Percentiles rank a stretch among this genome's conserved stretches.
phyloP scores from a whole-genome alignment of 495 filamentous ascomycete species.

The Aspergillus bertholletiae region DNA sequence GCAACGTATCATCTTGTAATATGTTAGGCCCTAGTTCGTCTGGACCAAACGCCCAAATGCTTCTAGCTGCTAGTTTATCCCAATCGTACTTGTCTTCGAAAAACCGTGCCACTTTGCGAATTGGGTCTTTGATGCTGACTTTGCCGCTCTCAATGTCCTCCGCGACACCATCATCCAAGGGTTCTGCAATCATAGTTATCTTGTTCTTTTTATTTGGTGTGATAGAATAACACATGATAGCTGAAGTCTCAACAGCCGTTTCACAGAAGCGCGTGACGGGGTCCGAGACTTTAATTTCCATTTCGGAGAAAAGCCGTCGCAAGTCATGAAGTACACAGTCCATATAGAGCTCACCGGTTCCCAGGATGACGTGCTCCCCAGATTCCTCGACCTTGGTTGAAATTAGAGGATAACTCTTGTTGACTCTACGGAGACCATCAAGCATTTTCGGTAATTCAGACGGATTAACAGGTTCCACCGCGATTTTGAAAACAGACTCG shows the following conservation, averaged over 20 bases:
- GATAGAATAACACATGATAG: conserved; percentile 95
- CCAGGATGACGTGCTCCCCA: conserved; percentile 93
- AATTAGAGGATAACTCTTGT: conserved; percentile 94
- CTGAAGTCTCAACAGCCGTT: conserved; percentile 95
- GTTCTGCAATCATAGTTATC: conserved; percentile 97
- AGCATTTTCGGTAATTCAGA: conserved; percentile 99
- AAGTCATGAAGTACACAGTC: conserved; percentile 97
- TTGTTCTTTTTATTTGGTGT: conserved; percentile 99
- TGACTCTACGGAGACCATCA: conserved; percentile 91
- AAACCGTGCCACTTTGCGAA: conserved; percentile 89
- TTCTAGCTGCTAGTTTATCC: conserved; percentile 89
- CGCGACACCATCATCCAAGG: conserved; percentile 89
- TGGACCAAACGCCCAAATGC: conserved; percentile 98
- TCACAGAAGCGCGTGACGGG: conserved; percentile 97
- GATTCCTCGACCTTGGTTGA: conserved; percentile 98
- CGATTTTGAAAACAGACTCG: conserved; percentile 96
- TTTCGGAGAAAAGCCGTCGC: conserved; percentile 90
- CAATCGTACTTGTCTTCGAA: conserved; percentile 98
- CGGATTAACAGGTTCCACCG: conserved; percentile 96
- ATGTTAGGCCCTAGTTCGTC: conserved; percentile 96
- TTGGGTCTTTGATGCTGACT: conserved; percentile 89
- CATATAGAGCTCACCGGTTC: conserved; percentile 97
- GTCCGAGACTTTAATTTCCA: conserved; percentile 98
- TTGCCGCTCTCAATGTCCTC: conserved; percentile 90
- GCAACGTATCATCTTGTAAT: conserved; percentile 92